phyloP scores from a whole-genome alignment of 148 eudicot species.

The Diospyros kaki region DNA sequence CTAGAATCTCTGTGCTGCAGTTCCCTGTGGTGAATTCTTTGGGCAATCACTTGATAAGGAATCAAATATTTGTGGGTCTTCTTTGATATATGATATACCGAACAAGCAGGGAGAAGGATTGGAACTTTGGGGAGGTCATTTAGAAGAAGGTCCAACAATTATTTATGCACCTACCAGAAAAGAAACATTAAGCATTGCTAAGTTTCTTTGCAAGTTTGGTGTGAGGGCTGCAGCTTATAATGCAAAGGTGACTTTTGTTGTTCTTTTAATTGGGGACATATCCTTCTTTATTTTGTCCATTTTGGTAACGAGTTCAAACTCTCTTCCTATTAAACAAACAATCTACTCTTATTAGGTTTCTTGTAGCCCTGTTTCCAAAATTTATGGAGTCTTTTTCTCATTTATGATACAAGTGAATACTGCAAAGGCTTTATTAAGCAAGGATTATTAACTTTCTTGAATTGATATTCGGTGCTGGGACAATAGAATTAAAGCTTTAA shows the following conservation, averaged over 20 bases:
- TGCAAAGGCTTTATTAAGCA: background rate
- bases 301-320: background rate
- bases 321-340: background rate
- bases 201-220: slow-evolving; percentile 56
- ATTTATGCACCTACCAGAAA: slow-evolving; percentile 82
- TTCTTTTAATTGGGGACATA: background rate
- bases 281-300: background rate
- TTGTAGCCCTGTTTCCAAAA: background rate
- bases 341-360: background rate
- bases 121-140: slow-evolving; percentile 22
- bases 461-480: background rate
- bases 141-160: slow-evolving; percentile 67
- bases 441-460: background rate
- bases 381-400: background rate
- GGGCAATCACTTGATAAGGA: slow-evolving; percentile 34
- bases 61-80: slow-evolving; percentile 17
- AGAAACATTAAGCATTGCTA: slow-evolving; percentile 58
- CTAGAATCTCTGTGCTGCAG: slow-evolving; percentile 35
- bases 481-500: background rate
- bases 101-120: slow-evolving; percentile 26
- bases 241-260: slow-evolving; percentile 50
- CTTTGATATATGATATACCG: slow-evolving; percentile 18
- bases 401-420: background rate
- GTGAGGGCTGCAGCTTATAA: slow-evolving; percentile 87
- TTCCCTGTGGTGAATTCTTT: slow-evolving; percentile 74